Conservation (phyloP, 768 basidiomycete species). For the Saitozyma sp. region DNA sequence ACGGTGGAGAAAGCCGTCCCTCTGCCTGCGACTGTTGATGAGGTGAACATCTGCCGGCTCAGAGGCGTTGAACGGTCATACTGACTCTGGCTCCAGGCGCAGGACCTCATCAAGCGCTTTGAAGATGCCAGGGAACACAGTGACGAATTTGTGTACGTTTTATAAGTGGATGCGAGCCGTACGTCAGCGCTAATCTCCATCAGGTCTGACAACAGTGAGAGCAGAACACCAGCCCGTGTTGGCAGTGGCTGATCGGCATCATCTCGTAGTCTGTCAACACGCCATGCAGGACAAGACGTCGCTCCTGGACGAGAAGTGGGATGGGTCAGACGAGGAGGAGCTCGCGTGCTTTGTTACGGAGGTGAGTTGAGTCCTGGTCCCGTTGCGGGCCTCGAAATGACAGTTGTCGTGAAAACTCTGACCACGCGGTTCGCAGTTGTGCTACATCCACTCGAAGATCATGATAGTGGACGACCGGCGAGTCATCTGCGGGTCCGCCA, state of each 20-base stretch:
- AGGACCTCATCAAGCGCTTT: constrained; percentile 67
- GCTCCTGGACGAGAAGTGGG: constrained; percentile 77
- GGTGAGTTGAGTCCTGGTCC: constrained; percentile 26
- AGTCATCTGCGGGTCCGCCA: constrained; percentile 93
- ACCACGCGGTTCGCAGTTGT: constrained; percentile 43
- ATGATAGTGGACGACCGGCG: constrained; percentile 93
- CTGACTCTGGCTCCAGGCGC: constrained; percentile 54
- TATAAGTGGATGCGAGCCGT: no score
- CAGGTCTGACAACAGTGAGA: constrained; percentile 41
- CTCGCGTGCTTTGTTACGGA: constrained; percentile 65
- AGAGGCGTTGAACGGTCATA: neutral
- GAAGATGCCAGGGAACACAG: constrained; percentile 62
- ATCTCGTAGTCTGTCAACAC: constrained; percentile 68
- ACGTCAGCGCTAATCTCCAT: neutral
- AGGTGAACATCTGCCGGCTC: constrained; percentile 35
- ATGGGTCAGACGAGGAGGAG: constrained; percentile 81
- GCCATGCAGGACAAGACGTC: constrained; percentile 65
- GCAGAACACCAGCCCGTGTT: no score
- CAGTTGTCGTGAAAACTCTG: neutral
- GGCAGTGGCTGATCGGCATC: constrained; percentile 3
- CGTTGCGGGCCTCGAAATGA: constrained; percentile 33
- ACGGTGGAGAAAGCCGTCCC: constrained; percentile 63
- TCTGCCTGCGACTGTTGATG: constrained; percentile 67
- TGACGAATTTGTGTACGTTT: constrained; percentile 40
- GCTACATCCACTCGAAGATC: constrained; percentile 56